These are phyloP conservation scores for Heterobasidion occidentale DNA, from an alignment of 1,284 basidiomycete species.

Conservation along the genomic window DNA sequence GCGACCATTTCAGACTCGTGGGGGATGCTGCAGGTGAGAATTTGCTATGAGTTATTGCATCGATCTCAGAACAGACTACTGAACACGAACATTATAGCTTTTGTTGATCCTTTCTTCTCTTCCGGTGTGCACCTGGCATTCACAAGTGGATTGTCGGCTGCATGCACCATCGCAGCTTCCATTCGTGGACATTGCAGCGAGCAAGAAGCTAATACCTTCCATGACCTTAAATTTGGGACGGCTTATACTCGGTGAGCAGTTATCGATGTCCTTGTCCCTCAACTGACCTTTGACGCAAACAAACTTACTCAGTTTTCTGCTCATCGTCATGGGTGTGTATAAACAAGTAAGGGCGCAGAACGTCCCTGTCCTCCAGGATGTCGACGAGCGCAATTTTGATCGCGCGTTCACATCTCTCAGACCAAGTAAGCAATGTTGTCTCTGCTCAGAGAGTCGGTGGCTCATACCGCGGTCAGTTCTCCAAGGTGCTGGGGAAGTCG, in stretches of 20 bases:
- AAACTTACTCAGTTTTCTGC: slow-evolving; percentile 28
- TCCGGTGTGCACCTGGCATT: slow-evolving; percentile 42
- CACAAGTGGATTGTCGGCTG: slow-evolving; percentile 32
- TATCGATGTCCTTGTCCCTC: not conserved
- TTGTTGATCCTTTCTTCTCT: slow-evolving; percentile 24
- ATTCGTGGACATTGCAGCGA: slow-evolving; percentile 29
- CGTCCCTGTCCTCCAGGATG: slow-evolving; percentile 32
- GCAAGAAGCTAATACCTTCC: slow-evolving; percentile 28
- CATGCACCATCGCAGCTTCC: slow-evolving; percentile 33
- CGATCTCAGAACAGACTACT: not conserved
- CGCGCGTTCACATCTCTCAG: slow-evolving; percentile 38
- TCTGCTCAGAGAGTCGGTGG: too few relatives aligned
- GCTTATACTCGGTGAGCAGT: slow-evolving; percentile 16
- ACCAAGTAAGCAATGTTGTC: slow-evolving; percentile 25
- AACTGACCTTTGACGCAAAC: not conserved
- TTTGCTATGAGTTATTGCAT: not conserved
- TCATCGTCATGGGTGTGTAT: slow-evolving; percentile 43
- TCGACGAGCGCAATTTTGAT: slow-evolving; percentile 44
- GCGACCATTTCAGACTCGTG: slow-evolving; percentile 30
- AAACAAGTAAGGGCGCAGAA: slow-evolving; percentile 38
- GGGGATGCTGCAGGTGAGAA: slow-evolving; percentile 37
- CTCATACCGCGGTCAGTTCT: not conserved
- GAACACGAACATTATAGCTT: slow-evolving; percentile 9
- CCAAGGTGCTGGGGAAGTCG: not conserved
- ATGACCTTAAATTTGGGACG: slow-evolving; percentile 25